phyloP scores from a whole-genome alignment of 441 rosid genomes.

The Isatis lusitanica region DNA sequence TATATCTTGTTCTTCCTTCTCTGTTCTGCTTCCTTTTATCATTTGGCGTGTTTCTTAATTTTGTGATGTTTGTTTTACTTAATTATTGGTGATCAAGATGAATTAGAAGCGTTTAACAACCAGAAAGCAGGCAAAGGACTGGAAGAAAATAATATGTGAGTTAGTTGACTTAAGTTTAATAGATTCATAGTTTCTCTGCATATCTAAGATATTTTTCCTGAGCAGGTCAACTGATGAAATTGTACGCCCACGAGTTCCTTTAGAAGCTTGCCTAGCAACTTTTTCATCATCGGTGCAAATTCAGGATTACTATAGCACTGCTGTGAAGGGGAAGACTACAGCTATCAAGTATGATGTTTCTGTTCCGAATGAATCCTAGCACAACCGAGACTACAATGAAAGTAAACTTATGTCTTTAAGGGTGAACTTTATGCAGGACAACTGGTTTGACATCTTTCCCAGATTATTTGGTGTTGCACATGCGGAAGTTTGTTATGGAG shows the following conservation, averaged over 20 bases:
- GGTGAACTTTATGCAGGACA: conserved; percentile 52
- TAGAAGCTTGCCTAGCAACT: conserved; percentile 86
- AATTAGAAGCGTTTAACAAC: conserved; percentile 65
- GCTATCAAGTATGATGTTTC: conserved; percentile 67
- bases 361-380: conserved; percentile 2
- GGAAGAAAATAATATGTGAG: conserved; percentile 81
- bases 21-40: conserved; percentile 15
- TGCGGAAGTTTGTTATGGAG: conserved; percentile 94
- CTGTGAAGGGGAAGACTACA: conserved; percentile 82
- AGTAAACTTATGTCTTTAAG: conserved; percentile 1
- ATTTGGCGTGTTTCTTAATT: conserved; percentile 9
- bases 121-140: conserved; percentile 59
- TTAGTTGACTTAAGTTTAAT: conserved; percentile 13
- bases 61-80: background rate
- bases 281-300: conserved; percentile 84
- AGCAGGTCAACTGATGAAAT: conserved; percentile 71
- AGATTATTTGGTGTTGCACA: conserved; percentile 93
- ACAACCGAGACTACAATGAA: background rate
- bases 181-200: conserved; percentile 21
- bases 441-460: conserved; percentile 95
- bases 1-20: conserved; percentile 27
- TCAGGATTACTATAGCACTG: conserved; percentile 84
- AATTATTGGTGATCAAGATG: conserved; percentile 56
- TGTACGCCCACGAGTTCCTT: conserved; percentile 93
- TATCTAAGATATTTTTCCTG: conserved; percentile 35